Evolutionary conservation across 306 rosid genomes (phyloP).

Genomic region (Ormosia semicastrata): DNA sequence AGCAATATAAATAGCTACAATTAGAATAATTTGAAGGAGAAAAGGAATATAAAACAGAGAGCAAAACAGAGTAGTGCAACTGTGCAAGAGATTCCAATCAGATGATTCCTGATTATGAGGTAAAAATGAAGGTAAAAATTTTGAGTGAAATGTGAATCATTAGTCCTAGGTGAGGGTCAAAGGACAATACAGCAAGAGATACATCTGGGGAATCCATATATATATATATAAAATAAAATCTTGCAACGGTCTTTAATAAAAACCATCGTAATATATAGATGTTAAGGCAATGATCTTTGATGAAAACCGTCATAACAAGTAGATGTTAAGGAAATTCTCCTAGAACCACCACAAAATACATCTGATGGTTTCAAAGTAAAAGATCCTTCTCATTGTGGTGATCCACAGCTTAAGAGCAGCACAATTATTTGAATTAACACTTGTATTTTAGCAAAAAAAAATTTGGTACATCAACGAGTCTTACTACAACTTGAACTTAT

Average conservation of each 20-base stretch:
- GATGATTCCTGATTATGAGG: constrained; percentile 6
- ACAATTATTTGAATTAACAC: not conserved
- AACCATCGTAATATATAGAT: not conserved
- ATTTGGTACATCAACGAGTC: not conserved
- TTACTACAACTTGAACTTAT: not conserved
- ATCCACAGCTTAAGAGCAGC: not conserved
- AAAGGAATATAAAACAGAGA: constrained; percentile 18
- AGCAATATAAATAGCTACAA: not conserved
- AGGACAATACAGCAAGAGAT: not conserved
- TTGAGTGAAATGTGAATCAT: constrained; percentile 11
- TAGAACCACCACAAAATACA: not conserved
- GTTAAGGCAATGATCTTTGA: not conserved
- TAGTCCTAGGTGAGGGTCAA: not conserved
- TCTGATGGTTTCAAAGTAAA: constrained; percentile 4
- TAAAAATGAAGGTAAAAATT: constrained; percentile 1
- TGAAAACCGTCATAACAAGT: not conserved
- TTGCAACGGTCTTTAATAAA: not conserved
- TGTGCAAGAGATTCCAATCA: constrained; percentile 3
- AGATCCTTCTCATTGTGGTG: not conserved
- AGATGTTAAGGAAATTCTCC: not conserved
- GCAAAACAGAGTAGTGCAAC: constrained; percentile 17
- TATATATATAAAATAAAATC: not conserved
- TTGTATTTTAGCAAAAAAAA: not conserved
- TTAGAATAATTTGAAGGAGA: constrained; percentile 2
- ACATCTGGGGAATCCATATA: not conserved